Evolutionary conservation across 2,329 filamentous ascomycete genomes (phyloP).

Genomic region (Penicillium crustosum): DNA sequence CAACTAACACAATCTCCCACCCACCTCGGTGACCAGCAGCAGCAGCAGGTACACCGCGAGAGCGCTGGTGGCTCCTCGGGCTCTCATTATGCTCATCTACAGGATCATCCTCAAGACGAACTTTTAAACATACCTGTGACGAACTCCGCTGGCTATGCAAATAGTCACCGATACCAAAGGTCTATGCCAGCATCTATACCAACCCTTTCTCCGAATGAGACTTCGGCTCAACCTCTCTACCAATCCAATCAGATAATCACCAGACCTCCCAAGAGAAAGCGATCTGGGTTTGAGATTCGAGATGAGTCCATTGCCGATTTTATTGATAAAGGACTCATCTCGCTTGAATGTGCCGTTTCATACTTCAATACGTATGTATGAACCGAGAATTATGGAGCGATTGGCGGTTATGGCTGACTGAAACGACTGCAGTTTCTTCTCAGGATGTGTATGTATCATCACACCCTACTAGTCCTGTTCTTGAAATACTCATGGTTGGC

Average conservation of each 20-base stretch:
- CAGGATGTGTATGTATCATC: conserved; percentile 35
- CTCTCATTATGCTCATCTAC: conserved; percentile 2
- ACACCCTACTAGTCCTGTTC: background rate
- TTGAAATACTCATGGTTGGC: background rate
- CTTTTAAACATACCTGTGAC: background rate
- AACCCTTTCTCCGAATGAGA: conserved; percentile 13
- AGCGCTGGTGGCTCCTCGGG: conserved; percentile 10
- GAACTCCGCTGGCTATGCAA: background rate
- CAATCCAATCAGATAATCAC: background rate
- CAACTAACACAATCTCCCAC: conserved; percentile 8
- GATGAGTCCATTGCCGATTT: conserved; percentile 38
- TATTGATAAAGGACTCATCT: conserved; percentile 36
- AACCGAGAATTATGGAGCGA: background rate
- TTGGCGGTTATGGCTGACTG: background rate
- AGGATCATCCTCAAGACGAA: background rate
- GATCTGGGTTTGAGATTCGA: conserved; percentile 37
- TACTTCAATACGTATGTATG: conserved; percentile 34
- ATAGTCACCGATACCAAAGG: conserved; percentile 2
- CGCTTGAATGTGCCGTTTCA: conserved; percentile 33
- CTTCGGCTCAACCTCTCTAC: conserved; percentile 9
- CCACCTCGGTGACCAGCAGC: conserved; percentile 2
- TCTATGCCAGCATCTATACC: conserved; percentile 5
- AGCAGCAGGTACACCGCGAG: background rate
- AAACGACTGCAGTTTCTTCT: conserved; percentile 33
- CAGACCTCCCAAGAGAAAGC: conserved; percentile 27